Base-by-base conservation (phyloP, 305 asterid genomes). In the Fraxinus platypoda region DNA sequence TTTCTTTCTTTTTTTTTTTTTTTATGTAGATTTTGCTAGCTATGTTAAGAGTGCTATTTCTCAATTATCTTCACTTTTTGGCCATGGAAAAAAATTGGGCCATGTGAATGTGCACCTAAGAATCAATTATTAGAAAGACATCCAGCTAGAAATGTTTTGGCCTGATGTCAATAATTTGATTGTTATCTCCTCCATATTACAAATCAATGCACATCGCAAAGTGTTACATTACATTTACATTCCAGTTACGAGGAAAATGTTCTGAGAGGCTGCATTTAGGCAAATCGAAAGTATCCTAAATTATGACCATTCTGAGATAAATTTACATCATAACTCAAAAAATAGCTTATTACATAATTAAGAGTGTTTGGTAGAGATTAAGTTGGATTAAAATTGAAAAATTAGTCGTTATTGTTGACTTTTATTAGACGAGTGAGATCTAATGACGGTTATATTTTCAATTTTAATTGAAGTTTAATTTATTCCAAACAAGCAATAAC, bases 1-100 rank as follows among this genome's bases (percentile, higher is more conserved):
- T 30, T 30, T 30, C 3, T 3, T 30, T 0, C 33, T 28, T 57
- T 34, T 34, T 71, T 0, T 46, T 8, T 78, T 19, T 37, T 74
- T 84, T 68, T 78, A 68, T 52, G 81, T 76, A 85, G 84, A 81
- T 85, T 70, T 54, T 88, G 38, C 59, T 59, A 35, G 34, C n/a
- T 25, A 28, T 68, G 43, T 37, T 37, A 37, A 37, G 43, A 37
- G 43, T 37, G 74, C 35, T 25, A 64, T 66, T 66, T 66, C n/a
- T 26, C 11, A 4, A 68, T 26, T 28, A 19, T 4, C 74, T 30
- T 21, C 28, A 64, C 73, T 23, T 62, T 23, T 23, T 64, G 15
- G 73, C 17, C 9, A 23, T 25, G 73, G 73, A 64, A 64, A 62
- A 1, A 62, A 25, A 26, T 64, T 6, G 71, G 71, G 30, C 17